Evolutionary conservation across 2,329 filamentous ascomycete genomes (phyloP), one percentile per base, ranked within the genome.

Genomic region (Thielaviopsis musarum): DNA sequence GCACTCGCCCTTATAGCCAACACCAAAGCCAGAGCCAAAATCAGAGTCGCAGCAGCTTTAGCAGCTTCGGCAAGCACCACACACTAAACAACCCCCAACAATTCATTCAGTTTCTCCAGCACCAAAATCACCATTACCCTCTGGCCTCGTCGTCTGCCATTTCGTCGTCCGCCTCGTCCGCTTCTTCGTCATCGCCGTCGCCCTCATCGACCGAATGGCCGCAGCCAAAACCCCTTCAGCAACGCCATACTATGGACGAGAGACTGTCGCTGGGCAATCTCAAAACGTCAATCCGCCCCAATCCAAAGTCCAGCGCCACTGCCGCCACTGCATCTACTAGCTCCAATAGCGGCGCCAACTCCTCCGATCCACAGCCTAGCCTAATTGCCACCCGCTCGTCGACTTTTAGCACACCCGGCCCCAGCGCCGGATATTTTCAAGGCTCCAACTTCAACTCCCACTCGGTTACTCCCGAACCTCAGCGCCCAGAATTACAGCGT

Each of bases 231-330:
- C 12, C 34, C 26, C 59, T 53, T 19, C 26, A 45, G 13, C 58
- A 56, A 52, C 51, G 57, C 52, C 60, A 61, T 57, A 61, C 57
- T 22, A 61, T 61, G 60, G 57, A 61, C 48, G 60, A 59, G 57
- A 58, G 57, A 24, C 52, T 61, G 54, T 56, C 60, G 26, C 41
- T 56, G 19, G 60, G 57, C 21, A 57, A 59, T 51, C 55, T 61
- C 45, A 55, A 53, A 55, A 54, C 60, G 13, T 52, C 58, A 24
- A 56, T 52, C 19, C 58, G 58, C 41, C 28, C 58, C 45, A 59
- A 57, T 54, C 41, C 41, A 30, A 49, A 45, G 54, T 21, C 34
- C 53, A 41, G 53, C 52, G n/a, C 28, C 28, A 5, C 52, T 22
- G 19, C 19, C 57, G 34, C 22, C 24, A 54, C 34, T 49, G 49